Conservation (phyloP, 2,329 filamentous ascomycete genomes). For the Aspergillus texensis region DNA sequence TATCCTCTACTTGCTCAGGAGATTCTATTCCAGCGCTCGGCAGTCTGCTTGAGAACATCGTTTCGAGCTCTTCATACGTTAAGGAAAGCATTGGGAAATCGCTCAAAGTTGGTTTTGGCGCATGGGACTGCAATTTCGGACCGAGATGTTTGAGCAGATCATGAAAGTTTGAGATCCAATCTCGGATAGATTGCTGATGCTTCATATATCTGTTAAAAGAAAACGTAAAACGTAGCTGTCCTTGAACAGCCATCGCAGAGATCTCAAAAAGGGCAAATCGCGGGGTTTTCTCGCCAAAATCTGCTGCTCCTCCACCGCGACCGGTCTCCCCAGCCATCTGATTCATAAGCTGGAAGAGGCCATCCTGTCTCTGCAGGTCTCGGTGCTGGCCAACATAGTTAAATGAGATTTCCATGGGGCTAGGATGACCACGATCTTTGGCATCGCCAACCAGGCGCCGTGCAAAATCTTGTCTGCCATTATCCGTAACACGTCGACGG, state of each 20-base stretch:
- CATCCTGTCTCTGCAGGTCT: constrained; percentile 49
- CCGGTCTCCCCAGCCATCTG: constrained; percentile 51
- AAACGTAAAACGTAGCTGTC: constrained; percentile 52
- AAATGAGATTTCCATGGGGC: constrained; percentile 48
- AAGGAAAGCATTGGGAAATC: constrained; percentile 51
- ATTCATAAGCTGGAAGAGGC: constrained; percentile 48
- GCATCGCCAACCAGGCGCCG: constrained; percentile 31
- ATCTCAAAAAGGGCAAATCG: constrained; percentile 57
- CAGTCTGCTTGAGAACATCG: constrained; percentile 40
- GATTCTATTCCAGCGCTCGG: constrained; percentile 38
- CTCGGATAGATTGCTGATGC: constrained; percentile 47
- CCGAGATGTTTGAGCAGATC: constrained; percentile 35
- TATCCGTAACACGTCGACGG: constrained; percentile 39
- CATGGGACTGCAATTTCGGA: constrained; percentile 27
- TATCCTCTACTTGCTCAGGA: constrained; percentile 45
- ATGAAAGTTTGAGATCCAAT: constrained; percentile 47
- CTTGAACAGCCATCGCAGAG: constrained; percentile 52
- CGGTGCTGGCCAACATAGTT: constrained; percentile 45
- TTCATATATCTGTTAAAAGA: constrained; percentile 54
- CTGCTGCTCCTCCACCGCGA: constrained; percentile 48
- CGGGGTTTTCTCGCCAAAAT: constrained; percentile 48
- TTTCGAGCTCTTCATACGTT: constrained; percentile 45
- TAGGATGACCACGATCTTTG: constrained; percentile 40
- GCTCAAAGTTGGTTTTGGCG: constrained; percentile 39
- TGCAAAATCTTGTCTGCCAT: constrained; percentile 44